Evolutionary conservation across 306 rosid genomes (phyloP).

Genomic region (Geum urbanum): DNA sequence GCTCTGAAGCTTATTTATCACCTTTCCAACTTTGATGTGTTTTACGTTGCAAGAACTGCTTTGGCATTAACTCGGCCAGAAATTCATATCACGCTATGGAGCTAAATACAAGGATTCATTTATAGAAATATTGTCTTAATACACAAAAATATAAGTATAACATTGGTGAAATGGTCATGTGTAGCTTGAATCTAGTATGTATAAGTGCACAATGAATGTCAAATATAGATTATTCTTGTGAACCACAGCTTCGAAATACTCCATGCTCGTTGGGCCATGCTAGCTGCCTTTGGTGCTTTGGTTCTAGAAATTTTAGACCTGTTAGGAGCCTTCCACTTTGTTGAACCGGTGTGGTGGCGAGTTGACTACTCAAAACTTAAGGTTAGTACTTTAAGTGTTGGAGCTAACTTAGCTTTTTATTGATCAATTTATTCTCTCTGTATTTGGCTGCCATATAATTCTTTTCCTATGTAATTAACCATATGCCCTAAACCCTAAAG

Average conservation of each 20-base stretch:
- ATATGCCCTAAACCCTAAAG: background rate
- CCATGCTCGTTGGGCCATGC: conserved; percentile 99
- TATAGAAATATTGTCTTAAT: background rate
- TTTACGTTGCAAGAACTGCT: background rate
- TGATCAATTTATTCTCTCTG: background rate
- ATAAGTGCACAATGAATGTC: background rate
- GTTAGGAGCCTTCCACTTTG: conserved; percentile 76
- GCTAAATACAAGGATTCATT: background rate
- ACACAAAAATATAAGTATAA: background rate
- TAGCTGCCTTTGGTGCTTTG: conserved; percentile 77
- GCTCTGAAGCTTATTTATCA: background rate
- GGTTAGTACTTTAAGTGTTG: conserved; percentile 37
- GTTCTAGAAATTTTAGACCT: conserved; percentile 78
- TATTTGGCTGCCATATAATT: conserved; percentile 13
- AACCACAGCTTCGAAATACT: conserved; percentile 78
- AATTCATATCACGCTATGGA: background rate
- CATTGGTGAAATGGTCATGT: background rate
- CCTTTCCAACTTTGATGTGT: background rate
- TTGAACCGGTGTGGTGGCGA: conserved; percentile 96
- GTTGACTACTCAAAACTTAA: conserved; percentile 92
- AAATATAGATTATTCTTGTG: conserved; percentile 23
- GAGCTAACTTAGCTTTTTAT: background rate
- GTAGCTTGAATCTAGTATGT: background rate
- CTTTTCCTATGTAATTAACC: conserved; percentile 18
- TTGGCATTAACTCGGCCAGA: background rate